Evolutionary conservation across 345 rosid species (phyloP).

Genomic region (Eucalyptus marginata): DNA sequence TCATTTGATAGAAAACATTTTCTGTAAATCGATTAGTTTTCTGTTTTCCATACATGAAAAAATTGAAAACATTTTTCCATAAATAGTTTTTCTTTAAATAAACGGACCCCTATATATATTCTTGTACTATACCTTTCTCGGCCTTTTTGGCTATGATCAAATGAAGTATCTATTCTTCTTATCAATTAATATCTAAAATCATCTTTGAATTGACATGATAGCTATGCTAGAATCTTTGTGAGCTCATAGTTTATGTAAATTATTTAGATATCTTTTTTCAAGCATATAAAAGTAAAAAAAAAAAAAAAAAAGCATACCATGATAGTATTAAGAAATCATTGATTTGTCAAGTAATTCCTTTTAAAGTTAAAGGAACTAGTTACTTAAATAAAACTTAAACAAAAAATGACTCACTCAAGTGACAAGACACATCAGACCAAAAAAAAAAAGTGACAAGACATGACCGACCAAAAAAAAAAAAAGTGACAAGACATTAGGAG

Average conservation of each 20-base stretch:
- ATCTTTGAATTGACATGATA: neutral
- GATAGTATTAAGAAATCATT: neutral
- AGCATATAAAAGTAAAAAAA: neutral
- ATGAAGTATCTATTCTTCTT: slow-evolving; percentile 47
- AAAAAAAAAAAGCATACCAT: neutral
- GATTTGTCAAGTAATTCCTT: neutral
- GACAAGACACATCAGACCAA: neutral
- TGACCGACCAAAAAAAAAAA: no score
- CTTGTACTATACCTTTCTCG: slow-evolving; percentile 21
- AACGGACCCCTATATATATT: neutral
- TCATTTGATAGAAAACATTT: neutral
- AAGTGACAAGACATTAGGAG: neutral
- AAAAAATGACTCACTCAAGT: neutral
- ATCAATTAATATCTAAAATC: neutral
- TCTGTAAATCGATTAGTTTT: neutral
- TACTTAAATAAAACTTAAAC: neutral
- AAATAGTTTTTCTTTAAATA: no score
- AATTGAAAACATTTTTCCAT: fast-evolving
- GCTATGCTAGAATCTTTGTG: neutral
- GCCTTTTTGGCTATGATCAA: slow-evolving; percentile 55
- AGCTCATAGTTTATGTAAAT: neutral
- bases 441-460: neutral
- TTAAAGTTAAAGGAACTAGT: neutral
- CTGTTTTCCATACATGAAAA: no score
- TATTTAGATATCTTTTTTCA: neutral